A percentile compares a stretch with the other conserved stretches of the same genome.
phyloP scores from a whole-genome alignment of 2,329 filamentous ascomycete species.

The Aspergillus quadrilineatus region DNA sequence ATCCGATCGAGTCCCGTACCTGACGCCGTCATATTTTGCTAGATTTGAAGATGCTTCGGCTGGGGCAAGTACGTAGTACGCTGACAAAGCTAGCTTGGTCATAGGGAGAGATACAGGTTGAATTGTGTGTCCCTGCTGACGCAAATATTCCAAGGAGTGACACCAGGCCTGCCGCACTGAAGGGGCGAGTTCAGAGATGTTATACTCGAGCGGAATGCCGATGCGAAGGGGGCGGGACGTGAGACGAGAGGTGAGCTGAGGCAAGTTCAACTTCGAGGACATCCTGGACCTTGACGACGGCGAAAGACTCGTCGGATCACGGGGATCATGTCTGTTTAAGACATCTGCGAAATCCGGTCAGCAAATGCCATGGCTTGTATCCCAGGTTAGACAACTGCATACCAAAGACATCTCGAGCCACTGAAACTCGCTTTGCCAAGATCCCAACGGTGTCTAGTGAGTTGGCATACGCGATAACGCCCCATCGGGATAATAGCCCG shows the following conservation, averaged over 20 bases:
- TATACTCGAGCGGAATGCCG: constrained; percentile 73
- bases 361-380: not conserved
- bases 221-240: constrained; percentile 46
- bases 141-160: constrained; percentile 59
- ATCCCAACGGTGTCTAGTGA: constrained; percentile 88
- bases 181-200: constrained; percentile 74
- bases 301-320: constrained; percentile 73
- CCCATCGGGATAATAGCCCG: constrained; percentile 79
- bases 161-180: constrained; percentile 70
- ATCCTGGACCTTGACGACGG: constrained; percentile 54
- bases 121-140: constrained; percentile 66
- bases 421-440: constrained; percentile 57
- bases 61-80: constrained; percentile 93
- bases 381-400: constrained; percentile 21
- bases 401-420: constrained; percentile 54
- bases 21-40: constrained; percentile 94
- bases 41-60: constrained; percentile 95
- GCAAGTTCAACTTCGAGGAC: constrained; percentile 42
- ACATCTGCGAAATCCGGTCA: constrained; percentile 38
- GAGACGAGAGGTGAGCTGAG: constrained; percentile 25
- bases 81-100: constrained; percentile 80
- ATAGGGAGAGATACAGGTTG: constrained; percentile 77
- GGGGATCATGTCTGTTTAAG: constrained; percentile 61
- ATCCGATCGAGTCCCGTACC: constrained; percentile 68
- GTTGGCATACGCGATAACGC: constrained; percentile 88